Evolutionary conservation across 192 early-diverging fungal species (phyloP), one percentile per base, ranked within the genome.

Genomic region (Phycomyces blakesleeanus): DNA sequence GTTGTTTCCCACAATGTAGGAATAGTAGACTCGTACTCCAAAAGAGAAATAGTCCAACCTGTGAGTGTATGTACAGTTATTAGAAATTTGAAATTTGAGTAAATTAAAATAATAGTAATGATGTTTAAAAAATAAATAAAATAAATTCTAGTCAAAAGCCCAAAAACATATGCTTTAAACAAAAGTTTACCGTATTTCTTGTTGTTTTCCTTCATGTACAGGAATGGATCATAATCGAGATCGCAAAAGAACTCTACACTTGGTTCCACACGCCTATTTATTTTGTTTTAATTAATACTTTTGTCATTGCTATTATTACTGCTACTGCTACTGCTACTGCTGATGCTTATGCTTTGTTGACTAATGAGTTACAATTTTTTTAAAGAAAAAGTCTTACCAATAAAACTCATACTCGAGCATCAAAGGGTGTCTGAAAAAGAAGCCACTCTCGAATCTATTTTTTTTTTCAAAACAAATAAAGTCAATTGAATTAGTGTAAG

Each of bases 211-310:
- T 85, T 70, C 88, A 94, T 92, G 61, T 78, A 82, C 53, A 78
- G 18, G 71, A 94, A 94, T 15, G 89, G 88, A 62, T 94, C 92
- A 73, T 91, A 83, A 59, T 83, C 76, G n/a, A 94, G 76, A 51
- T 92, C 87, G 76, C 92, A 94, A 34, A 50, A 76, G 68, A 90
- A 94, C 26, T 87, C 67, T 11, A 93, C 92, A 22, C 79, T 82
- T 1, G 92, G 92, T 66, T 94, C 92, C 4, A 94, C 81, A 22
- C 92, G 78, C 67, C 61, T 63, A 54, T 11, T 54, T n/a, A n/a
- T n/a, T n/a, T n/a, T n/a, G n/a, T n/a, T n/a, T n/a, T n/a, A n/a
- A n/a, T n/a, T n/a, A n/a, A n/a, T n/a, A n/a, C n/a, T n/a, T n/a
- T n/a, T n/a, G n/a, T n/a, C n/a, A n/a, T n/a, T n/a, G n/a, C n/a